phyloP scores from a whole-genome alignment of 805 yeast genomes.

The Saturnispora ahearnii region DNA sequence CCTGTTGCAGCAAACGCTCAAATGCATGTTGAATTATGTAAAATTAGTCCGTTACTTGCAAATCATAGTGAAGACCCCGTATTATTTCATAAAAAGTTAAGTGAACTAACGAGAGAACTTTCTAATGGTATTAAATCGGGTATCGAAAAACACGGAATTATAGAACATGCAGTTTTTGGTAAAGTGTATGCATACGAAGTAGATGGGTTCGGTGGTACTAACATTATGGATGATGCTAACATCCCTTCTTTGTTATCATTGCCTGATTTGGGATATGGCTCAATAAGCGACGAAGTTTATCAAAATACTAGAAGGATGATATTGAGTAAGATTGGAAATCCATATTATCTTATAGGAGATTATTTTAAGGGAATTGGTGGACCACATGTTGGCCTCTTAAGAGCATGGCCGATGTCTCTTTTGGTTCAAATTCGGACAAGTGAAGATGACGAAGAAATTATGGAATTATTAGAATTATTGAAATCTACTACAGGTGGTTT shows the following conservation, averaged over 20 bases:
- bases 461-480: slow-evolving; percentile 37
- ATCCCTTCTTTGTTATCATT: slow-evolving; percentile 73
- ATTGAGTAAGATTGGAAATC: slow-evolving; percentile 60
- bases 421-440: slow-evolving; percentile 66
- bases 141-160: slow-evolving; percentile 52
- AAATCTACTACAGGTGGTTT: slow-evolving; percentile 58
- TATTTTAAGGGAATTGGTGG: slow-evolving; percentile 78
- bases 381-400: slow-evolving; percentile 72
- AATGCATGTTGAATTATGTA: slow-evolving; percentile 52
- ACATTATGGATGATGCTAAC: slow-evolving; percentile 86
- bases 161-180: slow-evolving; percentile 63
- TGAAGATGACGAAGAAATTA: slow-evolving; percentile 62
- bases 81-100: slow-evolving; percentile 10
- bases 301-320: slow-evolving; percentile 76
- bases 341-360: slow-evolving; percentile 59
- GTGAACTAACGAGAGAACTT: slow-evolving; percentile 26
- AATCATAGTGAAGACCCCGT: slow-evolving; percentile 1
- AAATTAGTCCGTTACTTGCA: slow-evolving; percentile 23
- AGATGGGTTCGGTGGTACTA: slow-evolving; percentile 72
- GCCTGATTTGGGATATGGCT: slow-evolving; percentile 67
- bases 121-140: slow-evolving; percentile 42
- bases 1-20: slow-evolving; percentile 85
- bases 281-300: slow-evolving; percentile 46
- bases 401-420: slow-evolving; percentile 92
- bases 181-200: slow-evolving; percentile 80